phyloP scores from a whole-genome alignment of 345 rosid species.

The Citrus medica region DNA sequence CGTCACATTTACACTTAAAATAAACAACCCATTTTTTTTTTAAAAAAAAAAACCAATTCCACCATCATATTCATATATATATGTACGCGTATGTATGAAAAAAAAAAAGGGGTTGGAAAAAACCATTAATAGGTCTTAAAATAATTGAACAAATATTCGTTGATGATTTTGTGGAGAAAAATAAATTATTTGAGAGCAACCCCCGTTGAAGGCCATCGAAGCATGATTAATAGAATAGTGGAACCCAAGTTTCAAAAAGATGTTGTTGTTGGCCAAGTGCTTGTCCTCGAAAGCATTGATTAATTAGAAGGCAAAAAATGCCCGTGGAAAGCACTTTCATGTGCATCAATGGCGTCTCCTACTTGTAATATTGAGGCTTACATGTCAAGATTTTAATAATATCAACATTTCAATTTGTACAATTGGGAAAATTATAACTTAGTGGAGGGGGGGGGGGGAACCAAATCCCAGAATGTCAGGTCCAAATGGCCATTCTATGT shows the following conservation, averaged over 20 bases:
- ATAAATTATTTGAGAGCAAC: neutral
- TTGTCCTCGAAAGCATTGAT: constrained; percentile 16
- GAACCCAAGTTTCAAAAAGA: neutral
- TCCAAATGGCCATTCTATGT: neutral
- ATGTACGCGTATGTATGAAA: too few species aligned
- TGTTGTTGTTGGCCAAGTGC: neutral
- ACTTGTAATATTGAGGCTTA: neutral
- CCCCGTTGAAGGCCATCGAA: neutral
- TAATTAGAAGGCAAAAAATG: constrained; percentile 10
- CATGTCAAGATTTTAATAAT: neutral
- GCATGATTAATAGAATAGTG: neutral
- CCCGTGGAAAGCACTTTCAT: neutral
- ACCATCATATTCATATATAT: too few species aligned
- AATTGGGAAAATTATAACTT: neutral
- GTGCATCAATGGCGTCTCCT: neutral
- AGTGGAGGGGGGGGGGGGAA: neutral
- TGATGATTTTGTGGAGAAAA: neutral
- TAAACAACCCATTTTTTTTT: neutral
- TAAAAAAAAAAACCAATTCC: too few species aligned
- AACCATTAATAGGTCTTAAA: too few species aligned
- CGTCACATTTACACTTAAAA: neutral
- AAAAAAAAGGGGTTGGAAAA: too few species aligned
- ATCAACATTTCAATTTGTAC: neutral
- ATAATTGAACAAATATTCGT: neutral
- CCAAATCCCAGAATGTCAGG: neutral